A percentile compares a stretch with the other conserved stretches of the same genome.
Conservation (phyloP, 345 rosid species). For the Gossypium herbaceum region DNA sequence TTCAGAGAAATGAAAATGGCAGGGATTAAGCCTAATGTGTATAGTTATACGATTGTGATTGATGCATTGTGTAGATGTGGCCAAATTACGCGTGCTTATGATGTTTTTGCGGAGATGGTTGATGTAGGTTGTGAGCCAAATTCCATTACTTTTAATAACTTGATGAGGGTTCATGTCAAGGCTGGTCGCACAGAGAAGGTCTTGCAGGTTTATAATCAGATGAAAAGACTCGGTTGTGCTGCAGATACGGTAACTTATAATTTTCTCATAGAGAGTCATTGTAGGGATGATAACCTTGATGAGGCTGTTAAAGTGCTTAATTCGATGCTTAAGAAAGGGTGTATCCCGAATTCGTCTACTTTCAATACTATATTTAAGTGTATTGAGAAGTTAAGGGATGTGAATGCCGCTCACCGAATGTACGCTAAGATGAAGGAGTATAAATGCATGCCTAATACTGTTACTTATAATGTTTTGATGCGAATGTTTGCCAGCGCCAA, state of each 20-base stretch:
- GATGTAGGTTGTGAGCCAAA: conserved; percentile 71
- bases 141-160: conserved; percentile 70
- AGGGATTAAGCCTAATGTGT: conserved; percentile 75
- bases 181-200: conserved; percentile 86
- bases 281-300: conserved; percentile 65
- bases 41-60: conserved; percentile 76
- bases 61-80: conserved; percentile 84
- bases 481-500: conserved; percentile 63
- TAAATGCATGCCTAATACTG: conserved; percentile 55
- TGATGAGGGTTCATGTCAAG: conserved; percentile 89
- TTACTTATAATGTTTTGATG: conserved; percentile 77
- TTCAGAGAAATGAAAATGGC: conserved; percentile 74
- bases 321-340: conserved; percentile 56
- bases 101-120: conserved; percentile 87
- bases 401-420: conserved; percentile 79
- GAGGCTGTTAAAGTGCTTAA: conserved; percentile 64
- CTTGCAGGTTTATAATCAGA: conserved; percentile 86
- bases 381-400: conserved; percentile 67
- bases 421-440: conserved; percentile 66
- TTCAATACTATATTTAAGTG: conserved; percentile 71
- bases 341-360: conserved; percentile 61
- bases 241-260: conserved; percentile 68
- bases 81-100: conserved; percentile 77
- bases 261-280: conserved; percentile 68
- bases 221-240: conserved; percentile 68